Base-by-base conservation (phyloP, 495 filamentous ascomycete species). In the Entonaema liquescens region DNA sequence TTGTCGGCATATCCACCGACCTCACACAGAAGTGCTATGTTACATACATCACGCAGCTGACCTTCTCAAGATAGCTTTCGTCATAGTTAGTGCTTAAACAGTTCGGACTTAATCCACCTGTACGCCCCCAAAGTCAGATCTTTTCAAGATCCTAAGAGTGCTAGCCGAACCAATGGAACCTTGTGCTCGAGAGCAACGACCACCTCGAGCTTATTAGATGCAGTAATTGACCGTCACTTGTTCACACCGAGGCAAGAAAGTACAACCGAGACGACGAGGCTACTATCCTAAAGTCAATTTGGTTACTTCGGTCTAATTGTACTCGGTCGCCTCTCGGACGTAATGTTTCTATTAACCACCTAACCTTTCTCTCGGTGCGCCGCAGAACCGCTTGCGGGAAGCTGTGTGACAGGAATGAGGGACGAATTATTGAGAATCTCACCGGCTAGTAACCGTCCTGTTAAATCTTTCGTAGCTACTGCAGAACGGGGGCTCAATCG, bases 121-220 rank as follows among this genome's bases (percentile, higher is more conserved):
- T 65, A 50, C 33, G 59, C 54, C 52, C 60, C 35, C 65, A 67
- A 55, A 59, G 40, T 68, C 49, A 72, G 65, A 68, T 65, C 56
- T 65, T 68, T 42, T 60, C 65, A 53, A 72, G 70, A 72, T 72
- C 70, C 70, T 68, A 6, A 42, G 21, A 38, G 17, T 50, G 44
- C 33, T 68, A 72, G 52, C 65, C 70, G 70, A 68, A 33, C 70
- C 70, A 72, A 68, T 67, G 55, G n/a, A 44, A 26, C n/a, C n/a
- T 19, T 33, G 19, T 61, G 21, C 55, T 35, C 49, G 47, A 52
- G 44, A 36, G 49, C 6, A 49, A 66, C 29, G 50, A 42, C 13
- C 53, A 2, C 35, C 52, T 9, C 17, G 28, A 58, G 50, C 57
- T 61, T 67, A 61, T 40, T 31, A 53, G 21, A 26, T 66, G 44